Evolutionary conservation across 305 asterid genomes (phyloP).

Genomic region (Striga hermonthica): DNA sequence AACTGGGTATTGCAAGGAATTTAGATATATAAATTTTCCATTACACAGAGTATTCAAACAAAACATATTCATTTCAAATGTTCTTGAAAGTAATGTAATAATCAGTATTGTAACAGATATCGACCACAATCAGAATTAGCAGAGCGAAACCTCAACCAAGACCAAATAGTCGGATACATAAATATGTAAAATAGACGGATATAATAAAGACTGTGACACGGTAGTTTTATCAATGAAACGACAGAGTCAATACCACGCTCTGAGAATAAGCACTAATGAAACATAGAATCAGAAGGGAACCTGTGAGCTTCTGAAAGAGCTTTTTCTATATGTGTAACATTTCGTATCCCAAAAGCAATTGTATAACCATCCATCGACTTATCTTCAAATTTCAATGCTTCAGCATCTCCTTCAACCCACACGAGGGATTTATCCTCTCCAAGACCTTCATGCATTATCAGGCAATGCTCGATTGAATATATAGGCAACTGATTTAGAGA

Average conservation of each 20-base stretch:
- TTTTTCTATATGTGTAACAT: slow-evolving; percentile 85
- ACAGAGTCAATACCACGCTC: not conserved
- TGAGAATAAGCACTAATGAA: slow-evolving; percentile 1
- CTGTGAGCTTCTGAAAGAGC: slow-evolving; percentile 90
- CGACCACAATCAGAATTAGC: slow-evolving; percentile 3
- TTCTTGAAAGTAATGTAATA: not conserved
- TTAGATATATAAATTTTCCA: slow-evolving; percentile 5
- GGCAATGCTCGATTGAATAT: slow-evolving; percentile 10
- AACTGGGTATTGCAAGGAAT: not conserved
- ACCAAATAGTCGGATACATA: slow-evolving; percentile 5
- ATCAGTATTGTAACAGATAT: slow-evolving; percentile 1
- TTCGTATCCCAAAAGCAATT: slow-evolving; percentile 94
- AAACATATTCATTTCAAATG: not conserved
- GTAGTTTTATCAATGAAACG: not conserved
- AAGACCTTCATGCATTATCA: slow-evolving; percentile 43
- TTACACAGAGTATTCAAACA: slow-evolving; percentile 3
- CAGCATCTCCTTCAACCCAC: slow-evolving; percentile 98
- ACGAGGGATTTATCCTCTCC: slow-evolving; percentile 56
- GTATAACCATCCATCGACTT: slow-evolving; percentile 90
- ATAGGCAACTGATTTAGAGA: not conserved
- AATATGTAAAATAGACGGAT: slow-evolving; percentile 3
- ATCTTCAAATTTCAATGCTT: slow-evolving; percentile 68
- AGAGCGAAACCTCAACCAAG: not conserved
- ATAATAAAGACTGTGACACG: not conserved
- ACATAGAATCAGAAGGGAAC: slow-evolving; percentile 34